Percentiles rank a stretch among this genome's conserved stretches.
Evolutionary conservation across 2,329 filamentous ascomycete species (phyloP).

Genomic region (Trichophaea hybrida): DNA sequence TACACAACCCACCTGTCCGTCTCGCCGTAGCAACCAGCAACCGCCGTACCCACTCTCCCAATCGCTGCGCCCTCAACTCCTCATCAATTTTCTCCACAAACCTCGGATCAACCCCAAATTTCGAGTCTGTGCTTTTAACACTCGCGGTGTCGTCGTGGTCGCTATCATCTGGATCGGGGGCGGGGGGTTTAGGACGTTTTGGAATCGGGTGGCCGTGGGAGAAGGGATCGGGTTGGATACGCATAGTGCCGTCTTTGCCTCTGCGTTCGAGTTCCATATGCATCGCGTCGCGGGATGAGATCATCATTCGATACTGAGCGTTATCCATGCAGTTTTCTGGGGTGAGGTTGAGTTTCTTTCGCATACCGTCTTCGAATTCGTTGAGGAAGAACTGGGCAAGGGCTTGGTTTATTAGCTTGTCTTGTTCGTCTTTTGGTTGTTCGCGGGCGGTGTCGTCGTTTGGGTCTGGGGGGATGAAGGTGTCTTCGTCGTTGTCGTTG

Average conservation of each 20-base stretch:
- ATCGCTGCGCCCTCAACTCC: slow-evolving; percentile 2
- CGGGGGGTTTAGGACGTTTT: slow-evolving; percentile 4
- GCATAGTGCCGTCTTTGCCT: slow-evolving; percentile 5
- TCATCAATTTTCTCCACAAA: slow-evolving; percentile 7
- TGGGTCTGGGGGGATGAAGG: neutral
- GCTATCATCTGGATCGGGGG: neutral
- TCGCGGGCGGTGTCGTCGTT: slow-evolving; percentile 1
- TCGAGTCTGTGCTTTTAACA: slow-evolving; percentile 5
- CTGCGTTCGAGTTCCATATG: neutral
- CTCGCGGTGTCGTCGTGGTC: neutral
- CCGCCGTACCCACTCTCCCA: slow-evolving; percentile 7
- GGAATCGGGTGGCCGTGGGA: slow-evolving; percentile 4
- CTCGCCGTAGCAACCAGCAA: slow-evolving; percentile 9
- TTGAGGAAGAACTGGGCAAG: neutral
- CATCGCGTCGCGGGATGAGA: neutral
- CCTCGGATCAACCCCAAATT: slow-evolving; percentile 11
- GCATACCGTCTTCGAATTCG: neutral
- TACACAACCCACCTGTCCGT: slow-evolving; percentile 9
- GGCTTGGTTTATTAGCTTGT: neutral
- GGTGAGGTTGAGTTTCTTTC: neutral
- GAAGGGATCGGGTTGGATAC: slow-evolving; percentile 2
- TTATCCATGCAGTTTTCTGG: neutral
- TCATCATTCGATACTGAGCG: neutral
- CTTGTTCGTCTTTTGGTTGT: slow-evolving; percentile 1
- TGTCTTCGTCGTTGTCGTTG: slow-evolving; percentile 1